phyloP scores from a whole-genome alignment of 805 yeast genomes.

The Starmerella potacharoeniae region DNA sequence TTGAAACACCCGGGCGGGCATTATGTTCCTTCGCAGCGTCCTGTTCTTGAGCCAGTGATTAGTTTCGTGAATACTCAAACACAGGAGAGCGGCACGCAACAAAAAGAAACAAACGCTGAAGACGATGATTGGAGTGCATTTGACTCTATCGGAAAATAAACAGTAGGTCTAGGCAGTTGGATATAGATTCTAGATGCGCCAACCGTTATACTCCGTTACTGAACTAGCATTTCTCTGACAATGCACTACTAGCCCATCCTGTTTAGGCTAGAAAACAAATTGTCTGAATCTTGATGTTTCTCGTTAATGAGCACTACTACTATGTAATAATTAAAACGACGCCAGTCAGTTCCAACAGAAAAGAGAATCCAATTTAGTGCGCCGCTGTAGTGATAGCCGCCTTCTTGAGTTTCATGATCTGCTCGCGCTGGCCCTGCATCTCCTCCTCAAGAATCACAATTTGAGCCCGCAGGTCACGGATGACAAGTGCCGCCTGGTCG shows the following conservation, averaged over 20 bases:
- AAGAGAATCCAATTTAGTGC: neutral
- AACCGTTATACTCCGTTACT: too few species aligned
- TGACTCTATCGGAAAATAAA: constrained; percentile 27
- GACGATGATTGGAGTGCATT: constrained; percentile 31
- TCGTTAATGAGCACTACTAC: neutral
- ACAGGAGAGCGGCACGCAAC: neutral
- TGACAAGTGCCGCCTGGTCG: constrained; percentile 59
- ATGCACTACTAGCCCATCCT: neutral
- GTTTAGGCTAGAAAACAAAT: neutral
- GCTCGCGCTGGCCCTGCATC: constrained; percentile 50
- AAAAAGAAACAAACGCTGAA: constrained; percentile 8
- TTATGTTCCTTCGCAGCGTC: constrained; percentile 82
- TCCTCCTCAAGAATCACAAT: constrained; percentile 70
- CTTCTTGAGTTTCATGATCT: constrained; percentile 26
- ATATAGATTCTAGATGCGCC: too few species aligned
- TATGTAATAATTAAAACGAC: neutral
- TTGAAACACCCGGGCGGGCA: constrained; percentile 94
- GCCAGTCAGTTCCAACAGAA: neutral
- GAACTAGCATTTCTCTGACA: neutral
- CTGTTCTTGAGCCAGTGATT: constrained; percentile 29
- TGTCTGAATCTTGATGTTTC: neutral
- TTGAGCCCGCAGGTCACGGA: constrained; percentile 77
- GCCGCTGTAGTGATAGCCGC: constrained; percentile 19
- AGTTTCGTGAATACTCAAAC: constrained; percentile 21
- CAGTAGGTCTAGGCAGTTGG: neutral